Evolutionary conservation across 1,284 basidiomycete species (phyloP).

Genomic region (Trametes hirsuta): DNA sequence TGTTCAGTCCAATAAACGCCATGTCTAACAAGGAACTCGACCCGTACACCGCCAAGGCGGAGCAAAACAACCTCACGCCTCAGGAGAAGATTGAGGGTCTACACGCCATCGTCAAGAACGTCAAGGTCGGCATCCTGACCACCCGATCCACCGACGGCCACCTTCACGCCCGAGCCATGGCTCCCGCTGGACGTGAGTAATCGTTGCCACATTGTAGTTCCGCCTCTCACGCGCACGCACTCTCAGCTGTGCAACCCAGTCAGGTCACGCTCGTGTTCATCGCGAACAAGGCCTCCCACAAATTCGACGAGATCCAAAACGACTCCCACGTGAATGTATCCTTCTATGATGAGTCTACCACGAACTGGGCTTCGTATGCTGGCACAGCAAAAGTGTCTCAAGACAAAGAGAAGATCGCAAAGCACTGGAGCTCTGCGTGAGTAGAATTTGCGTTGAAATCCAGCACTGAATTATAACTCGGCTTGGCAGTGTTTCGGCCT

Average conservation of each 20-base stretch:
- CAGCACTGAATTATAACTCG: not conserved
- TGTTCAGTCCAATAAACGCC: constrained; percentile 6
- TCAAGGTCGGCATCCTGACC: constrained; percentile 79
- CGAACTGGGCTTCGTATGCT: constrained; percentile 85
- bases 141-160: constrained; percentile 75
- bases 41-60: constrained; percentile 65
- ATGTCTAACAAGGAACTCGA: constrained; percentile 53
- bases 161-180: constrained; percentile 86
- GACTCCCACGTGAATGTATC: constrained; percentile 82
- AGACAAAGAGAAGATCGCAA: constrained; percentile 68
- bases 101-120: constrained; percentile 61
- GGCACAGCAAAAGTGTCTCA: constrained; percentile 73
- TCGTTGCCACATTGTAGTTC: not conserved
- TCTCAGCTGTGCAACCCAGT: constrained; percentile 48
- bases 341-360: constrained; percentile 74
- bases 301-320: constrained; percentile 78
- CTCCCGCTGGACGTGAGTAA: constrained; percentile 64
- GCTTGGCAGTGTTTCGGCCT: constrained; percentile 60
- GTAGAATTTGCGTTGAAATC: constrained; percentile 27
- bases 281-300: constrained; percentile 77
- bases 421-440: constrained; percentile 68
- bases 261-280: constrained; percentile 70
- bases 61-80: constrained; percentile 54
- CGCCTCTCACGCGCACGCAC: not conserved
- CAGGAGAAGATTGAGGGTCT: constrained; percentile 73